Conservation (phyloP, 208 protist species). For the Histomonas meleagridis region DNA sequence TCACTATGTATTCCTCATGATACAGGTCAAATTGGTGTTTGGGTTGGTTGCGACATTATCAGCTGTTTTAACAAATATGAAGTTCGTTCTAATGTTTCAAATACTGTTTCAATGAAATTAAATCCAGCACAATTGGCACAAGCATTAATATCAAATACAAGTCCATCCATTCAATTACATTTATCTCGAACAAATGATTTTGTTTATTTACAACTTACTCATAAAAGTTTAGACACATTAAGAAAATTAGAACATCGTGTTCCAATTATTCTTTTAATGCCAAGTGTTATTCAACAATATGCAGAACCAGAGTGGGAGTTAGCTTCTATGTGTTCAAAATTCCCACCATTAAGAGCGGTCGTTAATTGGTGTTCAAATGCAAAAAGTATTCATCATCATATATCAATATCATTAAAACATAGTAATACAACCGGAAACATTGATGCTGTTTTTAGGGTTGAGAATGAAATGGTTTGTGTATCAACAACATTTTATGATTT, state of each 20-base stretch:
- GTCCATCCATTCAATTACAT: background rate
- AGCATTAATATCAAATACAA: background rate
- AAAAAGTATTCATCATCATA: background rate
- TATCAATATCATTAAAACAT: background rate
- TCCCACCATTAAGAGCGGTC: background rate
- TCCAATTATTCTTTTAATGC: background rate
- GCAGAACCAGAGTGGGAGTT: background rate
- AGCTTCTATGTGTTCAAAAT: background rate
- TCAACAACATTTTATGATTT: background rate
- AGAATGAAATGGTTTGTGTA: background rate
- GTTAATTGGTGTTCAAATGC: background rate
- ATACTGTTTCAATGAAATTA: background rate
- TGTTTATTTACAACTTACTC: background rate
- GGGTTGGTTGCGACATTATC: background rate
- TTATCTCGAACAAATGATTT: background rate
- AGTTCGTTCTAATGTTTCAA: background rate
- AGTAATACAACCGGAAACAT: background rate
- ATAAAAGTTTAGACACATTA: background rate
- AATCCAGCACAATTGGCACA: background rate
- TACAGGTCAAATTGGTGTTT: background rate
- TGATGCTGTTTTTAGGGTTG: background rate
- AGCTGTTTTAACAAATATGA: background rate
- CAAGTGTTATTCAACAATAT: background rate
- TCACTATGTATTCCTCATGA: background rate
- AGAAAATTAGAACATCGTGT: background rate